Evolutionary conservation across 1,284 basidiomycete species (phyloP).

Genomic region (Phaffia rhodozyma): DNA sequence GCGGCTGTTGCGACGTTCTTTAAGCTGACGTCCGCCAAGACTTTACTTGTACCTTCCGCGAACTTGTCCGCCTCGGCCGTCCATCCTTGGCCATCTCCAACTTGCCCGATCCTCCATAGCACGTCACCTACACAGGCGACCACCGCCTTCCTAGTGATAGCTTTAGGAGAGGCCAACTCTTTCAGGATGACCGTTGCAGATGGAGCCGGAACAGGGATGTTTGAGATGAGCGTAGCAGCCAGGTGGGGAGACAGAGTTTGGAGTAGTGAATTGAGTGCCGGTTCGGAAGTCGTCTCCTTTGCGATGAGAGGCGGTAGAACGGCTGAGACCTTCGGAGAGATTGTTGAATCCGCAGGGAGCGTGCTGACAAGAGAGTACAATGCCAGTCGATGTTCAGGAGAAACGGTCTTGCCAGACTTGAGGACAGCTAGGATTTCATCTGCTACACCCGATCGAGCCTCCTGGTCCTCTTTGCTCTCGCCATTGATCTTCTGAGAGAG

Average conservation of each 20-base stretch:
- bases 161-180: slow-evolving; percentile 54
- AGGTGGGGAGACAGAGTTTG: slow-evolving; percentile 51
- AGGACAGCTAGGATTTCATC: slow-evolving; percentile 60
- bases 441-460: slow-evolving; percentile 37
- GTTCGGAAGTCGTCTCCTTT: slow-evolving; percentile 64
- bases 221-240: slow-evolving; percentile 41
- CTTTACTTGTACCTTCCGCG: slow-evolving; percentile 45
- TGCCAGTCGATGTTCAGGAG: slow-evolving; percentile 69
- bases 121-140: slow-evolving; percentile 44
- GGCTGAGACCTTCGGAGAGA: slow-evolving; percentile 48
- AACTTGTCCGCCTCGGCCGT: slow-evolving; percentile 37
- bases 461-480: slow-evolving; percentile 22
- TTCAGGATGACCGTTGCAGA: slow-evolving; percentile 46
- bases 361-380: slow-evolving; percentile 62
- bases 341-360: slow-evolving; percentile 43
- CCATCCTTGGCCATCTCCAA: slow-evolving; percentile 35
- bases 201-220: slow-evolving; percentile 39
- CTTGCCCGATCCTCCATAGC: slow-evolving; percentile 39
- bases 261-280: slow-evolving; percentile 46
- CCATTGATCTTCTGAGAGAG: not conserved
- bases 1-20: slow-evolving; percentile 53
- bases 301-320: slow-evolving; percentile 49
- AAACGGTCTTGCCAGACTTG: slow-evolving; percentile 67
- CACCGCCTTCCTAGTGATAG: slow-evolving; percentile 44
- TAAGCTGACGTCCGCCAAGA: slow-evolving; percentile 51